Base-by-base conservation (phyloP, 2,329 filamentous ascomycete species). In the Trichoderma polysporum region DNA sequence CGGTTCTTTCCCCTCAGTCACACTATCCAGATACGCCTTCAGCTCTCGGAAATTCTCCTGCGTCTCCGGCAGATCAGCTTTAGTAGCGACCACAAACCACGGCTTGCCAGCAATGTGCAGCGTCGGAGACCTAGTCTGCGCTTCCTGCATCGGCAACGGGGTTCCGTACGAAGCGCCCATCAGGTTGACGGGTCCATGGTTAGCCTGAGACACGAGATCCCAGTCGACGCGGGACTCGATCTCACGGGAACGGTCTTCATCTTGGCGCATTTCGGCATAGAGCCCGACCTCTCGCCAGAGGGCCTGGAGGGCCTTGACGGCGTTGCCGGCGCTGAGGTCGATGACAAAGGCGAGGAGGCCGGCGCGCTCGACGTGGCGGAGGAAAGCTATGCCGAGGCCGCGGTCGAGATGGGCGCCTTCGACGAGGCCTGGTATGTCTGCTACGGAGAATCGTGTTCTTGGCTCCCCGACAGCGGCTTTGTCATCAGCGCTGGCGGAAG, bases 51-150 rank as follows among this genome's bases (percentile, higher is more conserved):
- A 99, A 75, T 95, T 96, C 27, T 88, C 85, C 76, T 93, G 86
- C 2, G 95, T 97, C 3, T 85, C 86, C 3, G 89, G 87, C 64
- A 97, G 77, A 76, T 98, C 94, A 0, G 92, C 94, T 79, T 98
- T 98, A 22, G 94, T 97, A 1, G 92, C 94, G 50, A 97, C 89
- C 5, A 97, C 94, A 74, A 97, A 95, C 95, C 95, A 99, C 0
- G 95, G 94, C 80, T 99, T 99, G 37, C 87, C 87, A n/a, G 91
- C 91, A 71, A 98, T 96, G 47, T 90, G 88, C n/a, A 91, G 76
- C n/a, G 78, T 83, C 3, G 78, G 76, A 2, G 66, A 64, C 19
- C 67, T 68, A 1, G 63, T 53, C 8, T 71, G 67, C 5, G 66
- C 33, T 15, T 68, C 58, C 6, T 69, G 67, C 10, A 52, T 45